A percentile compares a stretch with the other conserved stretches of the same genome.
Conservation (phyloP, 106 monocot genomes). For the Amphibolis antarctica region DNA sequence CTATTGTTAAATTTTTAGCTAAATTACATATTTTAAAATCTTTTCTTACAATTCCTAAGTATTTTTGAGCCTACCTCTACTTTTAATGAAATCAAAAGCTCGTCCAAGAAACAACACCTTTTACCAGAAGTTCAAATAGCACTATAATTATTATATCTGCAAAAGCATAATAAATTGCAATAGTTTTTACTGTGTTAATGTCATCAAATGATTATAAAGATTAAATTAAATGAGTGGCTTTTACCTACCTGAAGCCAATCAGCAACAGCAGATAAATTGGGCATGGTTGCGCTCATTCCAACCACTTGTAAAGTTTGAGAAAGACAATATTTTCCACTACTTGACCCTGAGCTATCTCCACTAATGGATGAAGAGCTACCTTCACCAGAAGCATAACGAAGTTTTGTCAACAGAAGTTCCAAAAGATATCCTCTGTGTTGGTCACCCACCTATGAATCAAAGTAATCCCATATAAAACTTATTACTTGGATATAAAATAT, state of each 20-base stretch:
- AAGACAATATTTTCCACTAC: constrained; percentile 56
- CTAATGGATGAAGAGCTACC: constrained; percentile 44
- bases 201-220: neutral
- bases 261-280: constrained; percentile 88
- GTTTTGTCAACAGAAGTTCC: constrained; percentile 92
- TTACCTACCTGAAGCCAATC: constrained; percentile 89
- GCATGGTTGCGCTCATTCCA: constrained; percentile 28
- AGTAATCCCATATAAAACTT: neutral
- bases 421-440: constrained; percentile 42
- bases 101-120: no score
- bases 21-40: no score
- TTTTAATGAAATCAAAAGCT: no score
- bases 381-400: constrained; percentile 93
- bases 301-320: constrained; percentile 64
- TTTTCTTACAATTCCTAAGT: no score
- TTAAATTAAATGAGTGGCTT: neutral
- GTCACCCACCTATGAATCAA: constrained; percentile 1
- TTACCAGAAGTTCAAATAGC: no score
- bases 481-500: neutral
- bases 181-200: no score
- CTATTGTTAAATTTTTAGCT: no score
- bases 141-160: no score
- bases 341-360: constrained; percentile 55
- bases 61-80: no score
- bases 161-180: no score